Evolutionary conservation across 192 early-diverging fungal species (phyloP).

Genomic region (Backusella tarrabulga): DNA sequence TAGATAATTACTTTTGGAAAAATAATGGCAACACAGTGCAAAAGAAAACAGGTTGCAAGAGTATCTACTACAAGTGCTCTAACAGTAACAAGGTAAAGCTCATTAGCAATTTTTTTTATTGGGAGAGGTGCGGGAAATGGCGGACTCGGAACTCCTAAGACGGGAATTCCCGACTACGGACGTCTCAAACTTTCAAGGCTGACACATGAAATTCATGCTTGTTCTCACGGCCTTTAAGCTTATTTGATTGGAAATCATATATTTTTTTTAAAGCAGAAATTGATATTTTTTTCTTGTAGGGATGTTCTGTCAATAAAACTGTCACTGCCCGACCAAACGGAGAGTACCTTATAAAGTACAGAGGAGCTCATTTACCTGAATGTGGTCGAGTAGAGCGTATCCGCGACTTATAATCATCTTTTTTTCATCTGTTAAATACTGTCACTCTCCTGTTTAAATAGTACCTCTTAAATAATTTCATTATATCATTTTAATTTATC

Average conservation of each 20-base stretch:
- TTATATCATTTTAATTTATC: constrained; percentile 3
- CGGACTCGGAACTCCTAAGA: constrained; percentile 14
- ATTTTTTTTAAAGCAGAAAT: neutral
- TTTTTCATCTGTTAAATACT: constrained; percentile 5
- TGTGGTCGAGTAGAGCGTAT: constrained; percentile 45
- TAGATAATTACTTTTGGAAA: constrained; percentile 56
- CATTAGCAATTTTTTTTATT: constrained; percentile 7
- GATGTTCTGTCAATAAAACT: constrained; percentile 54
- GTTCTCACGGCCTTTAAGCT: constrained; percentile 10
- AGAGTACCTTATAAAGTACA: constrained; percentile 53
- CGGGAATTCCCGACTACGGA: constrained; percentile 15
- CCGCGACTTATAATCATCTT: constrained; percentile 14
- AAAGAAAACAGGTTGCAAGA: constrained; percentile 57
- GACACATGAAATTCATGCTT: constrained; percentile 27
- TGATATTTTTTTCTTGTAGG: constrained; percentile 12
- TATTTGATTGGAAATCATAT: neutral
- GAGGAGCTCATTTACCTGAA: constrained; percentile 50
- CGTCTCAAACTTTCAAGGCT: neutral
- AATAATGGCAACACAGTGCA: constrained; percentile 62
- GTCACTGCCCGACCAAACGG: constrained; percentile 52
- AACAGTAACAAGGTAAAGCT: constrained; percentile 49
- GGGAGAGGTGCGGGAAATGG: constrained; percentile 19
- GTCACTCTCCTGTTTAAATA: neutral
- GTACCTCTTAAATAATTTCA: neutral
- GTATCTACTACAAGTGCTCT: constrained; percentile 61